Conservation (phyloP, 495 filamentous ascomycete genomes). For the Recurvomyces mirabilis region DNA sequence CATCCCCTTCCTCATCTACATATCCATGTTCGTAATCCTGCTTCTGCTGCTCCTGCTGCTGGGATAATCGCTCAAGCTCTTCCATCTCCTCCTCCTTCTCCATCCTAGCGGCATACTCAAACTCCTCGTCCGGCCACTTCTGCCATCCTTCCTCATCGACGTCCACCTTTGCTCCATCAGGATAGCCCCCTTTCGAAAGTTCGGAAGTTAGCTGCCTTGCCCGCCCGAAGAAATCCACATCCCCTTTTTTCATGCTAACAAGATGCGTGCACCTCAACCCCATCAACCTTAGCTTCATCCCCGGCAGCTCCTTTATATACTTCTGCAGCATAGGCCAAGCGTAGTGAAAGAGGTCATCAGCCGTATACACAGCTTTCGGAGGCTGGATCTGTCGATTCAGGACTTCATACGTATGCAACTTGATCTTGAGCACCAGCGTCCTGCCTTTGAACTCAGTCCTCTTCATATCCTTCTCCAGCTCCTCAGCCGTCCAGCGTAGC, state of each 20-base stretch:
- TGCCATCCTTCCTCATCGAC: constrained; percentile 45
- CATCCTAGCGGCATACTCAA: constrained; percentile 52
- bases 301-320: constrained; percentile 73
- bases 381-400: constrained; percentile 68
- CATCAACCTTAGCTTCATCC: constrained; percentile 74
- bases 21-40: background rate
- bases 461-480: constrained; percentile 78
- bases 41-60: constrained; percentile 33
- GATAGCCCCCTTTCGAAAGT: constrained; percentile 3
- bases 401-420: constrained; percentile 89
- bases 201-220: constrained; percentile 11
- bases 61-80: constrained; percentile 51
- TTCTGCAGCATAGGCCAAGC: constrained; percentile 74
- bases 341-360: constrained; percentile 76
- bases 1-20: no score
- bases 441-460: constrained; percentile 75
- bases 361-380: constrained; percentile 55
- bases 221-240: constrained; percentile 71
- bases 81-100: constrained; percentile 56
- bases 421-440: constrained; percentile 83
- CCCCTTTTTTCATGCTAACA: constrained; percentile 65
- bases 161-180: constrained; percentile 20
- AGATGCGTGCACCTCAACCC: constrained; percentile 80
- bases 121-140: constrained; percentile 56
- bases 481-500: constrained; percentile 66